A percentile compares a stretch with the other conserved stretches of the same genome.
Conservation (phyloP, 2,329 filamentous ascomycete genomes). For the Xylaria sp. region DNA sequence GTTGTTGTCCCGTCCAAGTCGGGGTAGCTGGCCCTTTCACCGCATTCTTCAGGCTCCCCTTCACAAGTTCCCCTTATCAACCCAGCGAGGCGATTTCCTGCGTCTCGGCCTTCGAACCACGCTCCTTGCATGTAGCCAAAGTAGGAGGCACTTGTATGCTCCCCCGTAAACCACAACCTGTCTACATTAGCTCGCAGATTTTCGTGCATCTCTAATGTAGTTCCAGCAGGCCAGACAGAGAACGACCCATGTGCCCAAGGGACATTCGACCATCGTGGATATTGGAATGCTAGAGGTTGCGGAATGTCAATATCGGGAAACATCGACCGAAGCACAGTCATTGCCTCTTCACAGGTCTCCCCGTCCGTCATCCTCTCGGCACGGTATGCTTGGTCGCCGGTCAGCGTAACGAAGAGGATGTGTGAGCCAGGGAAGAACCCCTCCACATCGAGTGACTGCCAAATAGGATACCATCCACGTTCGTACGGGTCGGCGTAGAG, state of each 20-base stretch:
- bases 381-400: conserved; percentile 1
- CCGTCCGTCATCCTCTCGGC: conserved; percentile 9
- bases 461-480: conserved; percentile 18
- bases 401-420: conserved; percentile 13
- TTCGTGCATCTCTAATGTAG: conserved; percentile 16
- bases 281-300: conserved; percentile 5
- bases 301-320: conserved; percentile 11
- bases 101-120: conserved; percentile 11
- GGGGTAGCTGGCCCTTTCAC: background rate
- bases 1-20: conserved; percentile 3
- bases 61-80: conserved; percentile 6
- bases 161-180: conserved; percentile 13
- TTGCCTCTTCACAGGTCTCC: conserved; percentile 7
- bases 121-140: conserved; percentile 18
- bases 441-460: conserved; percentile 10
- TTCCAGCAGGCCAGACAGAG: conserved; percentile 12
- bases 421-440: conserved; percentile 16
- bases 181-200: conserved; percentile 6
- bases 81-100: conserved; percentile 13
- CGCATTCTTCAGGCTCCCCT: conserved; percentile 7
- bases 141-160: conserved; percentile 11
- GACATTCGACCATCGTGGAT: conserved; percentile 12
- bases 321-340: conserved; percentile 4
- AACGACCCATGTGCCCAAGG: conserved; percentile 16
- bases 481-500: conserved; percentile 12